phyloP scores from a whole-genome alignment of 768 basidiomycete genomes.

The Gautieria morchelliformis region DNA sequence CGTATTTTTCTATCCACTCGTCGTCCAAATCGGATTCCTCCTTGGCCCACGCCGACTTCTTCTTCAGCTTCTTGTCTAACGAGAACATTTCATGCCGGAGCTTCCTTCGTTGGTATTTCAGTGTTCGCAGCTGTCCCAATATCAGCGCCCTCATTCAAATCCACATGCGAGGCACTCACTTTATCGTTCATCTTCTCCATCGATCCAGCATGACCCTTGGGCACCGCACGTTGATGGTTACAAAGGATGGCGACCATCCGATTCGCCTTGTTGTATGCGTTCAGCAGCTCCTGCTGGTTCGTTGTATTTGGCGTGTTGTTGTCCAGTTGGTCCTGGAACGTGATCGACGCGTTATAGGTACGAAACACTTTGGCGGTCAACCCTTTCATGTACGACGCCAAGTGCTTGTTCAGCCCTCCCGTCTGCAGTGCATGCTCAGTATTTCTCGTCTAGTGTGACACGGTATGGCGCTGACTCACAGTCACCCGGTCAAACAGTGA shows the following conservation, averaged over 20 bases:
- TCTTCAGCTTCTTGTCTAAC: slow-evolving; percentile 72
- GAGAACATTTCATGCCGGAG: slow-evolving; percentile 80
- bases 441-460: neutral
- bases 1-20: slow-evolving; percentile 76
- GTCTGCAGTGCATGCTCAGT: slow-evolving; percentile 41
- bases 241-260: slow-evolving; percentile 95
- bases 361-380: slow-evolving; percentile 99
- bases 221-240: slow-evolving; percentile 95
- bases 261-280: slow-evolving; percentile 96
- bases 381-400: slow-evolving; percentile 91
- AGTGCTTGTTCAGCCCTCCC: slow-evolving; percentile 78
- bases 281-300: slow-evolving; percentile 89
- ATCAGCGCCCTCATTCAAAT: neutral
- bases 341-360: slow-evolving; percentile 97
- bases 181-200: slow-evolving; percentile 94
- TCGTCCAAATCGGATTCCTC: slow-evolving; percentile 94
- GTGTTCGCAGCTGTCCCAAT: slow-evolving; percentile 57
- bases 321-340: slow-evolving; percentile 88
- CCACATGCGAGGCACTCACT: slow-evolving; percentile 35
- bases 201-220: slow-evolving; percentile 85
- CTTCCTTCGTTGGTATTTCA: slow-evolving; percentile 98
- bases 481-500: slow-evolving; percentile 91
- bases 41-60: slow-evolving; percentile 63
- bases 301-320: slow-evolving; percentile 56
- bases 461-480: slow-evolving; percentile 38